Percentiles rank a stretch among this genome's conserved stretches.
These are phyloP conservation scores for Chloris gayana DNA, from an alignment of 176 grass and related monocot species.

Conservation along the genomic window DNA sequence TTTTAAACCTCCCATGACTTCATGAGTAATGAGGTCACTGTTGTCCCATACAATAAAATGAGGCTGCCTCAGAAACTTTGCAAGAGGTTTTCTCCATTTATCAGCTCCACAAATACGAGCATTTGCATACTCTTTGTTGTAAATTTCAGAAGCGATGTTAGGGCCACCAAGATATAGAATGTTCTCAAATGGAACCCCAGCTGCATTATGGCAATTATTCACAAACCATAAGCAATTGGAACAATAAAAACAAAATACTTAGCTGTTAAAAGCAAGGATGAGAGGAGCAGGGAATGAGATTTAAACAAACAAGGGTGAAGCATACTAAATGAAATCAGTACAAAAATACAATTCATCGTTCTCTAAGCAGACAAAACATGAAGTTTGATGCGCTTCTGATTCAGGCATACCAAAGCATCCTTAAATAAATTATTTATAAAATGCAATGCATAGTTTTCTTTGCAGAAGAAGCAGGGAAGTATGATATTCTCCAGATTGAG, in stretches of 20 bases:
- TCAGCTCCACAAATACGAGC: slow-evolving; percentile 92
- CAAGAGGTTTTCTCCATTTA: slow-evolving; percentile 96
- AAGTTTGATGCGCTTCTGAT: neutral
- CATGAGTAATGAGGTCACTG: slow-evolving; percentile 88
- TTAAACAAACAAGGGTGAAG: slow-evolving; percentile 4
- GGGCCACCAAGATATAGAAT: slow-evolving; percentile 98
- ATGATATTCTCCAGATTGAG: too few species aligned
- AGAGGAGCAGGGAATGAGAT: neutral
- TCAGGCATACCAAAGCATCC: too few species aligned
- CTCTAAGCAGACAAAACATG: neutral
- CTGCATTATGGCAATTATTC: slow-evolving; percentile 48
- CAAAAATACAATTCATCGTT: neutral
- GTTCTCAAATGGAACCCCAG: slow-evolving; percentile 82
- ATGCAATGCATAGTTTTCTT: too few species aligned
- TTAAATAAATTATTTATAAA: too few species aligned
- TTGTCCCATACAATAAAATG: slow-evolving; percentile 99
- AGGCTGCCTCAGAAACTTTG: slow-evolving; percentile 96
- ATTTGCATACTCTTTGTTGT: slow-evolving; percentile 99
- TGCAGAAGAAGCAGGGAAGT: too few species aligned
- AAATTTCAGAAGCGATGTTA: slow-evolving; percentile 97
- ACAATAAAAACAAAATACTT: neutral
- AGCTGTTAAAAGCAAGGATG: slow-evolving; percentile 5
- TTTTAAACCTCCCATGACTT: slow-evolving; percentile 99
- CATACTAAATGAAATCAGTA: neutral
- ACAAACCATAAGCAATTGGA: slow-evolving; percentile 14